A percentile compares a stretch with the other conserved stretches of the same genome.
phyloP scores from a whole-genome alignment of 371 early-diverging fungal genomes.

The Actinomortierella wolfii region DNA sequence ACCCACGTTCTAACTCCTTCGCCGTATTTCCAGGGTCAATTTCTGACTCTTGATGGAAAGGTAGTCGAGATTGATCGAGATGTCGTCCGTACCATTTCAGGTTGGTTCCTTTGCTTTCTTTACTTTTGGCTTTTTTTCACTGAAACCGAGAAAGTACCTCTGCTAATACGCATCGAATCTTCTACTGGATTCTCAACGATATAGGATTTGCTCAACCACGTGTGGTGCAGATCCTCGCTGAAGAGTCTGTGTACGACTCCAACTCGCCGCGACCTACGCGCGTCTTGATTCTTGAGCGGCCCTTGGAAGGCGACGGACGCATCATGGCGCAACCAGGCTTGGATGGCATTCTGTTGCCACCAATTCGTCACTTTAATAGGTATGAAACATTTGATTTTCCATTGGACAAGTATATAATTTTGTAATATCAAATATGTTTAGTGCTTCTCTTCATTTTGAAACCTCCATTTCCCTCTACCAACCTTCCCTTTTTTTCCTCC shows the following conservation, averaged over 20 bases:
- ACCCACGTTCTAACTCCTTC: slow-evolving; percentile 64
- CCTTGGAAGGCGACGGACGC: slow-evolving; percentile 60
- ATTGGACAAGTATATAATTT: background rate
- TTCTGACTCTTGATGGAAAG: slow-evolving; percentile 58
- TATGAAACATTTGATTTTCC: slow-evolving; percentile 41
- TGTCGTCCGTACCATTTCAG: slow-evolving; percentile 52
- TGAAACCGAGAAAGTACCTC: background rate
- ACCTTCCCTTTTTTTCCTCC: background rate
- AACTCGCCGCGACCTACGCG: slow-evolving; percentile 51
- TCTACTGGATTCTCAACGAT: background rate
- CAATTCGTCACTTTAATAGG: slow-evolving; percentile 54
- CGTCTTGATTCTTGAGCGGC: slow-evolving; percentile 54
- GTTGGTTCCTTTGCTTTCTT: slow-evolving; percentile 26
- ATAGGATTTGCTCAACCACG: slow-evolving; percentile 60
- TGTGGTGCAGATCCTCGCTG: slow-evolving; percentile 56
- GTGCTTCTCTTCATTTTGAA: slow-evolving; percentile 4
- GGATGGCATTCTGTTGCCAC: slow-evolving; percentile 48
- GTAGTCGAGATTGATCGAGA: slow-evolving; percentile 59
- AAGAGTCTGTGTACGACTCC: slow-evolving; percentile 57
- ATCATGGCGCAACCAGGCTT: slow-evolving; percentile 7
- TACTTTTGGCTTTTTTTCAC: background rate
- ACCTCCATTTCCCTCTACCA: background rate
- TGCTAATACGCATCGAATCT: background rate
- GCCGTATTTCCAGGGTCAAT: slow-evolving; percentile 65
- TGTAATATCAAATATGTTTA: too few species aligned